Conservation (phyloP, 164 flowering plant species). For the Brasenia schreberi region DNA sequence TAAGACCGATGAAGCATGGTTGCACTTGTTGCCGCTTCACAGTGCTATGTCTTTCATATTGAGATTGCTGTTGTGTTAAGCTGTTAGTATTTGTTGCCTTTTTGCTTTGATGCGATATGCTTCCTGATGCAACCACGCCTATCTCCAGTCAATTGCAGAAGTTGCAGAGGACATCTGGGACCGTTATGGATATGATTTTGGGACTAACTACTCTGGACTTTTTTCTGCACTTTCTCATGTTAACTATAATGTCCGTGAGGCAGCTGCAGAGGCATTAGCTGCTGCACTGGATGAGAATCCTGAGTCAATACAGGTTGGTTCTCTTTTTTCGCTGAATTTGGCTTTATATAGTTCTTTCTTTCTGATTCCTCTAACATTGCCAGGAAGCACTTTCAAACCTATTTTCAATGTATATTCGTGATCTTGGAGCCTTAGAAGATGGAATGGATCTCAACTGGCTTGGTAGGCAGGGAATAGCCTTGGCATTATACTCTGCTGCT, state of each 20-base stretch:
- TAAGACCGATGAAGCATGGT: background rate
- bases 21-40: too few species aligned
- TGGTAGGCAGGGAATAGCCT: conserved; percentile 89
- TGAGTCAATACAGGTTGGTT: conserved; percentile 67
- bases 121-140: background rate
- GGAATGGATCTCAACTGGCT: conserved; percentile 69
- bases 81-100: background rate
- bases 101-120: background rate
- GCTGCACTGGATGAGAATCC: conserved; percentile 93
- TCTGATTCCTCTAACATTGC: conserved; percentile 8
- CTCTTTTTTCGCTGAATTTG: too few species aligned
- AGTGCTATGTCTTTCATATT: background rate
- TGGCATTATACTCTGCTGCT: conserved; percentile 83
- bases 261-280: conserved; percentile 92
- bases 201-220: conserved; percentile 75
- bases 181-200: conserved; percentile 77
- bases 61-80: background rate
- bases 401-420: conserved; percentile 83
- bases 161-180: conserved; percentile 95
- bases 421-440: conserved; percentile 44
- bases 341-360: conserved; percentile 2
- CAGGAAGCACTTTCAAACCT: conserved; percentile 93
- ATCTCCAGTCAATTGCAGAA: conserved; percentile 74
- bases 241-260: conserved; percentile 79
- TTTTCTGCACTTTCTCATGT: conserved; percentile 70